Conservation (phyloP, 208 protist genomes). For the Tetramitus jugosus region DNA sequence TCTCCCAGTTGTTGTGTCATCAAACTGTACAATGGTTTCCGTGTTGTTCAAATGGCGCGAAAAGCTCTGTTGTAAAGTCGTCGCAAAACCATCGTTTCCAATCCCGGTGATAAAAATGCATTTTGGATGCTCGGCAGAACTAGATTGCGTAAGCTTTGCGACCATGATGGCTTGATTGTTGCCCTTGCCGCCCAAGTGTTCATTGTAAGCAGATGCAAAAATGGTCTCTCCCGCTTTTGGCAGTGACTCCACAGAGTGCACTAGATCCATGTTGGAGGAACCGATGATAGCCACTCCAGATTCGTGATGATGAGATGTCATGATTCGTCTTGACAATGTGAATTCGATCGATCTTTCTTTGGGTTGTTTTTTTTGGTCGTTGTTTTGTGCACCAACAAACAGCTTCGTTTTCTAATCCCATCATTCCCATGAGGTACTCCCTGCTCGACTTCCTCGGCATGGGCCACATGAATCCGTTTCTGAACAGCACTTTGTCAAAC, state of each 20-base stretch:
- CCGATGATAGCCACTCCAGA: constrained; percentile 6
- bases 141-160: constrained; percentile 66
- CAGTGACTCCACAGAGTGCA: constrained; percentile 51
- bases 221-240: constrained; percentile 79
- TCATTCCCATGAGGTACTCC: too few species aligned
- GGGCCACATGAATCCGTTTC: too few species aligned
- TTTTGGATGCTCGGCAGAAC: constrained; percentile 67
- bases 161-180: constrained; percentile 76
- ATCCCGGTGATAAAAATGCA: constrained; percentile 71
- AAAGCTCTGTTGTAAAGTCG: too few species aligned
- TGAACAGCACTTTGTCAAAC: too few species aligned
- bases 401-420: too few species aligned
- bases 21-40: background rate
- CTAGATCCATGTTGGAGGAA: background rate
- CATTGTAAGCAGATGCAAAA: constrained; percentile 61
- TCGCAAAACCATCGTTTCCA: constrained; percentile 62
- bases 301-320: too few species aligned
- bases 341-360: too few species aligned
- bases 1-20: background rate
- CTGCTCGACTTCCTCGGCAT: too few species aligned
- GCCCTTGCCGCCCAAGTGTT: constrained; percentile 84
- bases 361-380: too few species aligned
- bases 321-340: too few species aligned
- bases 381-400: too few species aligned
- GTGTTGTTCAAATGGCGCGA: too few species aligned